These are phyloP conservation scores for Penicillium fimorum DNA, from an alignment of 495 filamentous ascomycete species.

Conservation along the genomic window DNA sequence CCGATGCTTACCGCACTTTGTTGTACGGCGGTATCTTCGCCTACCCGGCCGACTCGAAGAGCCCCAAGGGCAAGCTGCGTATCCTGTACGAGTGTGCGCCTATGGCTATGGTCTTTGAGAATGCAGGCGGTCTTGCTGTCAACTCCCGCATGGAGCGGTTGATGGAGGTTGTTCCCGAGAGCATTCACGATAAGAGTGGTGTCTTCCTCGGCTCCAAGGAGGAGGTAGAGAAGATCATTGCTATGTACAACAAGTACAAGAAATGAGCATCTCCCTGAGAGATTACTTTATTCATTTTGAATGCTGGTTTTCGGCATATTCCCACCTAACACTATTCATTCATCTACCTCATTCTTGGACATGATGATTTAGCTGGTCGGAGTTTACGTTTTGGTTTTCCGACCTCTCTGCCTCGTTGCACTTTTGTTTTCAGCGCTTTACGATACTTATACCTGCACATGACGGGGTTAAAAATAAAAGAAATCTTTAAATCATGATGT, in stretches of 20 bases:
- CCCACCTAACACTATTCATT: not conserved
- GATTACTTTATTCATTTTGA: constrained; percentile 1
- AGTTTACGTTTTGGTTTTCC: not conserved
- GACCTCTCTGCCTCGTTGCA: constrained; percentile 1
- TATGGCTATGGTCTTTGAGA: constrained; percentile 99
- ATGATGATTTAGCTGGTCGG: constrained; percentile 4
- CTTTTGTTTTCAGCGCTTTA: constrained; percentile 11
- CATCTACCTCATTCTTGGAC: not conserved
- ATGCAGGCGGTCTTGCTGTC: constrained; percentile 90
- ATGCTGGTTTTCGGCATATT: not conserved
- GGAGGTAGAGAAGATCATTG: constrained; percentile 94
- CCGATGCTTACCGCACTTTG: constrained; percentile 93
- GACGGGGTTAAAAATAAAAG: constrained; percentile 5
- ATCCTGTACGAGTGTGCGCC: constrained; percentile 98
- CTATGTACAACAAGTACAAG: constrained; percentile 48
- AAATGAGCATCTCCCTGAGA: constrained; percentile 28
- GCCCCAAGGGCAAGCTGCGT: constrained; percentile 93
- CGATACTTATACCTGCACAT: constrained; percentile 7
- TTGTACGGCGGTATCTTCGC: constrained; percentile 97
- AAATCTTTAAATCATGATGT: not conserved
- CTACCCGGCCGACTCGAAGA: constrained; percentile 97
- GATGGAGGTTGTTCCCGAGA: constrained; percentile 83
- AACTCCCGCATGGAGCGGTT: constrained; percentile 86
- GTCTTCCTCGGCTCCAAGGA: constrained; percentile 95
- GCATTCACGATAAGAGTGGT: constrained; percentile 93